Base-by-base conservation (phyloP, 768 basidiomycete species). In the Tricholoma flavovirens region DNA sequence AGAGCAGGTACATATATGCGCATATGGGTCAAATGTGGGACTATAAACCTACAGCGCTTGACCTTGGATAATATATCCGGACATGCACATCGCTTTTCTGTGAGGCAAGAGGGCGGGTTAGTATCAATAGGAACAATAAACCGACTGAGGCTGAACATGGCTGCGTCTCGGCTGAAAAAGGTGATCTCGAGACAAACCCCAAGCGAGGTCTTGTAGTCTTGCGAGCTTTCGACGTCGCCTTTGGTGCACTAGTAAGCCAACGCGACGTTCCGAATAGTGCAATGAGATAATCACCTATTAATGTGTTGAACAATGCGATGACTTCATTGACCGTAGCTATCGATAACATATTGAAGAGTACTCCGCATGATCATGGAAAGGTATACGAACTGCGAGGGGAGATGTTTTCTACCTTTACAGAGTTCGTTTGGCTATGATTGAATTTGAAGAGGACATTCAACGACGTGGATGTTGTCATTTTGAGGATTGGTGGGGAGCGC, bases 61-160 rank as follows among this genome's bases (percentile, higher is more conserved):
- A 30, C 83, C 83, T 22, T 75, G 74, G 17, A 86, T 68, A 19
- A 72, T 78, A 64, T 83, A 85, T 43, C 84, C 82, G 24, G 81
- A 79, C 83, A 88, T 82, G 61, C 81, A 82, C 51, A 88, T 61
- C 1, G 86, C 82, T 69, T 87, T 86, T 55, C 87, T 88, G 33
- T 40, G 32, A 19, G n/a, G 40, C 35, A 19, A 30, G 48, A 17
- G 6, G 32, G 48, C 46, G 32, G 50, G 38, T 54, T 22, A 52
- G 46, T 14, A 22, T 2, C 45, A 24, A 17, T 49, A 30, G n/a
- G 22, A 21, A 22, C 6, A 3, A 17, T 4, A n/a, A 22, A 42
- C 4, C 15, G n/a, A 43, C 14, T 8, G 8, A 35, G 24, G 69
- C 79, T 56, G 57, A 86, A 64, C 86, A 73, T 74, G 51, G 80